Conservation (phyloP, 495 filamentous ascomycete genomes). For the Penicillium subrubescens region DNA sequence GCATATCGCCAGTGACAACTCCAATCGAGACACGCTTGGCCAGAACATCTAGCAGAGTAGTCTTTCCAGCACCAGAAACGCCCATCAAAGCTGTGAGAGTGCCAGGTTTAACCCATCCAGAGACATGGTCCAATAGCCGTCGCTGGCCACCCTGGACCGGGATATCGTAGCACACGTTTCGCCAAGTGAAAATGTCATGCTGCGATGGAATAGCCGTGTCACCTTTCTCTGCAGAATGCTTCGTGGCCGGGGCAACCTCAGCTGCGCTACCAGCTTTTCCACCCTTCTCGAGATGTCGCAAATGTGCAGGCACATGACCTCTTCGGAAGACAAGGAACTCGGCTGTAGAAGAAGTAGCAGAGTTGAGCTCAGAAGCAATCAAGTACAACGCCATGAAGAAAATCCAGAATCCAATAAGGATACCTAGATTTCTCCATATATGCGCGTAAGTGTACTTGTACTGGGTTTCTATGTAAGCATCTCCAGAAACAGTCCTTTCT, state of each 20-base stretch:
- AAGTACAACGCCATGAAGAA: constrained; percentile 60
- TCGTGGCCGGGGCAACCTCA: constrained; percentile 17
- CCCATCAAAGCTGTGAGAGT: constrained; percentile 71
- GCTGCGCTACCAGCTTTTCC: constrained; percentile 16
- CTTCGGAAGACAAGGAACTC: constrained; percentile 47
- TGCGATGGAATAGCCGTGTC: constrained; percentile 45
- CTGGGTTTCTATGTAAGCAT: constrained; percentile 54
- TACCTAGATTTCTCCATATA: constrained; percentile 67
- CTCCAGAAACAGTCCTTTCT: constrained; percentile 52
- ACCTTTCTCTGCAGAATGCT: constrained; percentile 27
- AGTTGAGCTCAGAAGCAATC: constrained; percentile 48
- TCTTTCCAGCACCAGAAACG: constrained; percentile 66
- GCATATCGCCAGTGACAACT: constrained; percentile 55
- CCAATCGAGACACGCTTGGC: constrained; percentile 57
- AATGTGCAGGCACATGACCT: constrained; percentile 39
- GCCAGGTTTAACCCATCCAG: constrained; percentile 69
- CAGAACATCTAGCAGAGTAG: constrained; percentile 64
- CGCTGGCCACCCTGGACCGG: constrained; percentile 59
- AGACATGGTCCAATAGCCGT: constrained; percentile 61
- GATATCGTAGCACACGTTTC: constrained; percentile 72
- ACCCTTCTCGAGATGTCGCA: constrained; percentile 36
- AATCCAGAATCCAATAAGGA: constrained; percentile 63
- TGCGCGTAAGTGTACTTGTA: constrained; percentile 60
- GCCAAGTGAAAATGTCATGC: constrained; percentile 73
- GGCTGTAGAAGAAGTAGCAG: constrained; percentile 43